Base-by-base conservation (phyloP, 148 eudicot species). In the Chenopodium quinoa region DNA sequence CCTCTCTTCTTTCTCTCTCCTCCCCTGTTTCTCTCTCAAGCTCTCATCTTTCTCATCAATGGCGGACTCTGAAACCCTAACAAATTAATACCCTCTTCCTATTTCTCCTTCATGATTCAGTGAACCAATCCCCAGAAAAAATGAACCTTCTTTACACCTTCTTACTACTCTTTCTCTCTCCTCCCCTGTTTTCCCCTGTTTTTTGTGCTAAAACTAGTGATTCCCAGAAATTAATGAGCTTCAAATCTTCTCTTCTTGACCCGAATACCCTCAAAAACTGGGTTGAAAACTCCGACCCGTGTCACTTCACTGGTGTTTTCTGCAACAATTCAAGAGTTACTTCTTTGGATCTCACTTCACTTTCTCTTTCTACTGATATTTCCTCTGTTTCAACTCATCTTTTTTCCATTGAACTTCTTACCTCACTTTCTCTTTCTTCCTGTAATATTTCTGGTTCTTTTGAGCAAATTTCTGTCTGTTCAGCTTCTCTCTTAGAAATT, bases 271-370 rank as follows among this genome's bases (percentile, higher is more conserved):
- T 95, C 44, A 77, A 63, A 20, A 82, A 88, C 46, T 96, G 99
- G 99, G 60, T 48, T 3, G 48, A 86, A 8, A 64, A 23, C 62
- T 17, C 20, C 27, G 67, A 81, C 82, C 95, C 98, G 2, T 96
- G 99, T 85, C 78, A 69, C 4, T 96, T 89, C 84, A 82, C 82
- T n/a, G 95, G 99, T 0, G 92, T 96, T 65, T 58, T 83, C 19
- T 96, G 99, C 81, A 84, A 80, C 8, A 76, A 76, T 14, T 56
- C 85, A 0, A 86, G 92, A 32, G 93, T 95, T 2, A 72, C 89
- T 3, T 72, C 91, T 20, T 48, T 96, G 73, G 86, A 91, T 83
- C 97, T 96, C 83, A 71, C 65, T 40, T 44, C 54, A 22, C 1
- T 76, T 22, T 76, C 84, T 22, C 89, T 96, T 52, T 83, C 80